Conservation (phyloP, 179 eudicot genomes). For the Beta corolliflora region DNA sequence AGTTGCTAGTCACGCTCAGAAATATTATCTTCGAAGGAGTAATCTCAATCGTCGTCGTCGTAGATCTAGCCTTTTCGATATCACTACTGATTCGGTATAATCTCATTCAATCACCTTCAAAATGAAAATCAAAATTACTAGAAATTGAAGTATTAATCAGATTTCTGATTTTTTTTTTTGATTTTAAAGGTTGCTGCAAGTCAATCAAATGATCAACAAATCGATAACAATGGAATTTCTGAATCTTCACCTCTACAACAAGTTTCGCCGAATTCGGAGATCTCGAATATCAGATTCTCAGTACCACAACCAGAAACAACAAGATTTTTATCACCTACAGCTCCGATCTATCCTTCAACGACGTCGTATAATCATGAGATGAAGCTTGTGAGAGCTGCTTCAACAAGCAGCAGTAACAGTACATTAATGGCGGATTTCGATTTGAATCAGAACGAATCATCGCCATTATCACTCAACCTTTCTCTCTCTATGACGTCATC, state of each 20-base stretch:
- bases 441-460: conserved; percentile 40
- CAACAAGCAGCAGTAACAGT: conserved; percentile 22
- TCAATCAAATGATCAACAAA: conserved; percentile 41
- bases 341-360: conserved; percentile 25
- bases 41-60: conserved; percentile 77
- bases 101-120: neutral
- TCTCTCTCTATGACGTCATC: conserved; percentile 51
- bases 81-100: conserved; percentile 71
- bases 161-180: neutral
- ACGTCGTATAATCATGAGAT: neutral
- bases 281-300: conserved; percentile 28
- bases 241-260: conserved; percentile 13
- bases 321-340: conserved; percentile 9
- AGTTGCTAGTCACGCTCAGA: conserved; percentile 91
- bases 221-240: conserved; percentile 15
- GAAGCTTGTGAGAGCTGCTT: neutral
- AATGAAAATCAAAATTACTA: no score
- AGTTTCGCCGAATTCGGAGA: conserved; percentile 16
- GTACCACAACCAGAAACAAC: neutral
- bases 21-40: conserved; percentile 64
- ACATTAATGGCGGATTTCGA: conserved; percentile 35
- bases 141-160: no score
- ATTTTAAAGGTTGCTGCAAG: conserved; percentile 46
- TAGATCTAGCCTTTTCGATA: conserved; percentile 81
- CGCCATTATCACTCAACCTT: conserved; percentile 51